phyloP scores from a whole-genome alignment of 192 early-diverging fungal species.

The Physocladia obscura region DNA sequence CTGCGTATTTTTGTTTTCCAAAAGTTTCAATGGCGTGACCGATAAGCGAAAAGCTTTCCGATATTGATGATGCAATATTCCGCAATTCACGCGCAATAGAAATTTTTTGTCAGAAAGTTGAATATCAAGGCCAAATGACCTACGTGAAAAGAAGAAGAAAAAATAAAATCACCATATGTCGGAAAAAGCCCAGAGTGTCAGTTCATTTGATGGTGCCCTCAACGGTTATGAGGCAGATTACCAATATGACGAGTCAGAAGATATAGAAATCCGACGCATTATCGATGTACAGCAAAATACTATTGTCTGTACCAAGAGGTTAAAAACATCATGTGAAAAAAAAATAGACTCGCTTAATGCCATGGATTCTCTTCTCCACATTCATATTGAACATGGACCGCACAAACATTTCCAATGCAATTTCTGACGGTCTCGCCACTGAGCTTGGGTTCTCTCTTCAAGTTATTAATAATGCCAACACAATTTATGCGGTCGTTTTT shows the following conservation, averaged over 20 bases:
- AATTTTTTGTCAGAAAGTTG: too few species aligned
- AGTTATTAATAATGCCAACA: conserved; percentile 9
- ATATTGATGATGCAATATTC: too few species aligned
- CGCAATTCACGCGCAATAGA: too few species aligned
- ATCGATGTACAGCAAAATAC: conserved; percentile 9
- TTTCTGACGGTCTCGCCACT: not conserved
- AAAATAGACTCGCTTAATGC: conserved; percentile 20
- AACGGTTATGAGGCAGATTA: conserved; percentile 12
- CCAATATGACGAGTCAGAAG: conserved; percentile 5
- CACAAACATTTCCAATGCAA: conserved; percentile 23
- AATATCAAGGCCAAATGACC: too few species aligned
- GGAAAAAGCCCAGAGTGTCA: too few species aligned
- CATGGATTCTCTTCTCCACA: conserved; percentile 25
- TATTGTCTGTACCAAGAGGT: not conserved
- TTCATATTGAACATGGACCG: conserved; percentile 30
- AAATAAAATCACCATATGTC: too few species aligned
- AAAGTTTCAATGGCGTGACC: too few species aligned
- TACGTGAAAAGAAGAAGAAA: too few species aligned
- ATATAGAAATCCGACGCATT: not conserved
- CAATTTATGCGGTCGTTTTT: conserved; percentile 16
- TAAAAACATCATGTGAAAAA: not conserved
- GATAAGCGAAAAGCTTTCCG: too few species aligned
- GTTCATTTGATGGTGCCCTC: too few species aligned
- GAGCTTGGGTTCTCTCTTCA: not conserved
- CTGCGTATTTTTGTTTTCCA: too few species aligned